Evolutionary conservation across 352 stramenopile genomes (phyloP).

Genomic region (Phytophthora boehmeriae): DNA sequence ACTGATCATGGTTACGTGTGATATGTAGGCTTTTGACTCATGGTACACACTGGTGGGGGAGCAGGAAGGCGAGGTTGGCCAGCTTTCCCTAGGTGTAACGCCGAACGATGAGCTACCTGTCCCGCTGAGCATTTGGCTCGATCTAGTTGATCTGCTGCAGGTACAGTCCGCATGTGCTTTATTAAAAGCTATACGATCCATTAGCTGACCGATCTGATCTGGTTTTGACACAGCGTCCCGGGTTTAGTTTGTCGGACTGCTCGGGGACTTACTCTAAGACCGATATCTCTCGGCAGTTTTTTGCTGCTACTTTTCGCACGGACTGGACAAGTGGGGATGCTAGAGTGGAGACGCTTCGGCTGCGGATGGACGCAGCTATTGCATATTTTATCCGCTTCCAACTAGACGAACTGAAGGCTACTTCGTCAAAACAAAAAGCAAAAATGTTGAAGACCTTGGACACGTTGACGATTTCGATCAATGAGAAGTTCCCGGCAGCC

Average conservation of each 20-base stretch:
- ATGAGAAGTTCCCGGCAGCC: constrained; percentile 61
- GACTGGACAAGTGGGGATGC: constrained; percentile 32
- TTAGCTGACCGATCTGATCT: constrained; percentile 1
- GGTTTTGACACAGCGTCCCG: constrained; percentile 42
- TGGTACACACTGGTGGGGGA: constrained; percentile 74
- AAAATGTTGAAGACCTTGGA: constrained; percentile 53
- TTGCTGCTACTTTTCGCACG: constrained; percentile 38
- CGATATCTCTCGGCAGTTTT: constrained; percentile 55
- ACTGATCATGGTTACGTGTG: constrained; percentile 4
- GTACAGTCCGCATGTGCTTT: constrained; percentile 25
- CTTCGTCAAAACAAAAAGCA: constrained; percentile 43
- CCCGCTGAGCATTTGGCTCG: constrained; percentile 71
- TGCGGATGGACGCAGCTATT: constrained; percentile 53
- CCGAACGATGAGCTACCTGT: constrained; percentile 73
- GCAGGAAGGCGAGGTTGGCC: constrained; percentile 21
- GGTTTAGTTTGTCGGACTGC: constrained; percentile 64
- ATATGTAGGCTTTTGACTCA: constrained; percentile 66
- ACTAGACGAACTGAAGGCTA: constrained; percentile 55
- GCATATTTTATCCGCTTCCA: constrained; percentile 79
- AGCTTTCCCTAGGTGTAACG: constrained; percentile 51
- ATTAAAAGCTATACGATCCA: neutral
- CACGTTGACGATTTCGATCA: constrained; percentile 43
- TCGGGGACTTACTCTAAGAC: constrained; percentile 33
- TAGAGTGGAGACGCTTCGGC: constrained; percentile 15
- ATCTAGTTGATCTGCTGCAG: constrained; percentile 78